Percentiles rank a stretch among this genome's conserved stretches.
These are phyloP conservation scores for Cutaneotrichosporon spelunceum DNA, from an alignment of 1,284 basidiomycete species.

Conservation along the genomic window DNA sequence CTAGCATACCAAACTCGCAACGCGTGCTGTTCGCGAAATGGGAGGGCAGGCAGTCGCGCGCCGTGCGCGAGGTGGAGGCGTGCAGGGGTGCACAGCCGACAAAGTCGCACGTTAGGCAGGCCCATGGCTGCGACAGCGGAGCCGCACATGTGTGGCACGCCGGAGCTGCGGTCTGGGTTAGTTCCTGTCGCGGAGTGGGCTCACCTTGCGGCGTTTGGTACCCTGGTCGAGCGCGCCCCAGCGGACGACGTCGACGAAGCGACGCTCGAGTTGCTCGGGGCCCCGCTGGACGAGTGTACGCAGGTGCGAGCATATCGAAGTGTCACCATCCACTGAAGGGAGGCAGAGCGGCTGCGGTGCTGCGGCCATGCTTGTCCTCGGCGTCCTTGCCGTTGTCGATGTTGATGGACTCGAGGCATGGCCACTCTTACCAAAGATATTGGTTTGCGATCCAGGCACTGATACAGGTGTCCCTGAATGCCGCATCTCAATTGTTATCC, in stretches of 20 bases:
- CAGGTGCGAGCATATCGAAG: constrained; percentile 40
- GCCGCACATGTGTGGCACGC: constrained; percentile 63
- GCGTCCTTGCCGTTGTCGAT: background rate
- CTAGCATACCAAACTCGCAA: constrained; percentile 64
- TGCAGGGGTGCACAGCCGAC: constrained; percentile 64
- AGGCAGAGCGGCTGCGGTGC: background rate
- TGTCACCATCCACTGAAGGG: constrained; percentile 26
- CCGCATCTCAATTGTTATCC: background rate
- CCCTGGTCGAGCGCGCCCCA: constrained; percentile 41
- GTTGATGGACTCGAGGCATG: background rate
- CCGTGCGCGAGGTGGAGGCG: constrained; percentile 55
- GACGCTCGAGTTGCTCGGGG: constrained; percentile 17
- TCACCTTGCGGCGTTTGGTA: constrained; percentile 40
- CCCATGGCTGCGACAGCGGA: constrained; percentile 66
- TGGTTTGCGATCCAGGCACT: background rate
- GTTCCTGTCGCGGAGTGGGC: constrained; percentile 3
- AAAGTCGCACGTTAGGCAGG: constrained; percentile 72
- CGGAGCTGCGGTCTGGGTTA: constrained; percentile 53
- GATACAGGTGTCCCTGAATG: background rate
- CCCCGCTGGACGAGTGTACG: constrained; percentile 24
- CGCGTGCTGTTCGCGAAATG: constrained; percentile 36
- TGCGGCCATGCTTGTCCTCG: background rate
- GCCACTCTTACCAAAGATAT: background rate
- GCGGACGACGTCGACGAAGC: constrained; percentile 35
- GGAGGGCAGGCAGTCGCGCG: constrained; percentile 32